Base-by-base conservation (phyloP, 768 basidiomycete genomes). In the Boletus barrowsii region DNA sequence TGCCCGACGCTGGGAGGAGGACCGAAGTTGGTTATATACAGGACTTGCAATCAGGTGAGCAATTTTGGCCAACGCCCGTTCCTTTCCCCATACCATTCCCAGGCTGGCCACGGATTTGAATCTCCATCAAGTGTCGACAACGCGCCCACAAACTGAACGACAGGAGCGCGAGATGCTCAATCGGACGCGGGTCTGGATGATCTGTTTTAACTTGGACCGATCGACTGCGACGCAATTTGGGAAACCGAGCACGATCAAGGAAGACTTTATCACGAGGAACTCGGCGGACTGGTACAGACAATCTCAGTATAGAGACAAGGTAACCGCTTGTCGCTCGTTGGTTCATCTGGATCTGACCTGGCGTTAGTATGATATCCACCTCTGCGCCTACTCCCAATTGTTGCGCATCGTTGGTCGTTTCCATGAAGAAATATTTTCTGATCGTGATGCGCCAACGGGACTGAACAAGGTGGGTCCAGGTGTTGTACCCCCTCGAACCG, bases 81-180 rank as follows among this genome's bases (percentile, higher is more conserved):
- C 10, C 3, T 17, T 30, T 17, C 47, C 10, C n/a, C 11, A 7
- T 39, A 14, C 6, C 20, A 8, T 10, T 22, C 20, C 29, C 48
- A 88, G 87, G 51, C 87, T 94, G 66, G 93, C 92, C 5, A 93
- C 92, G 2, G 93, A 95, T 66, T 75, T 96, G 41, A 94, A 94
- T 67, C 71, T 95, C 22, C 92, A 93, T 61, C 83, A 86, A 45
- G 82, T 81, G 10, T 74, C 83, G 10, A 74, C 73, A 10, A 75
- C 74, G 5, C 83, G 86, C 60, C 80, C 84, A n/a, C 77, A 82
- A 51, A 84, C 80, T 22, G 90, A 93, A 69, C 83, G 78, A 36
- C 83, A 88, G 58, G 88, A 89, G 58, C 79, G 93, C 17, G 93
- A 95, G 73, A 79, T 90, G 33, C 72, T 93, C 62, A 95, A 97